Base-by-base conservation (phyloP, 2,329 filamentous ascomycete genomes). In the Phoma sp. region DNA sequence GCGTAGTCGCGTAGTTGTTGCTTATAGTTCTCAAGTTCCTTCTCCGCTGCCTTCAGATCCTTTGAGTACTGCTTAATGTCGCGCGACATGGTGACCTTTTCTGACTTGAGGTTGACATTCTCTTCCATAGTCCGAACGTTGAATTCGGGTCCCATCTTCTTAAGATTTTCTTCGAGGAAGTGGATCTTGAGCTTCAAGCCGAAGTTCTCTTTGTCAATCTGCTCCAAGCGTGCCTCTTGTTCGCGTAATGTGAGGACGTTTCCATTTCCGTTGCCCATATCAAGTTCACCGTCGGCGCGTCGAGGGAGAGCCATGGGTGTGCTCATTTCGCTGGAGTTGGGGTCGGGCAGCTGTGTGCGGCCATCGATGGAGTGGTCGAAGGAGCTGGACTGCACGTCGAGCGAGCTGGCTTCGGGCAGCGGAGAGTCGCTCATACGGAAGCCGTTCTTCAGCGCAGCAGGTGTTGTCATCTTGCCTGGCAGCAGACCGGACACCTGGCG, bases 61-160 rank as follows among this genome's bases (percentile, higher is more conserved):
- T 96, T 98, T 72, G 90, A 90, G 78, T 93, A 95, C 61, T 87
- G 87, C 63, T 89, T 86, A 14, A 99, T 82, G 66, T 99, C 95
- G 56, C 88, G 86, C 71, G 95, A 88, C 85, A 98, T 89, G 0
- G 91, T 93, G 56, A 96, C 86, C 70, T 91, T 91, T 76, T 95
- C 89, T 54, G 96, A 92, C 75, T 98, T 98, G 49, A 99, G 85
- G 62, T 96, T 93, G 4, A 95, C 96, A 71, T 99, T 99, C 76
- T 99, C 95, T 71, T 90, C 91, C 25, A 99, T 79, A 3, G 93
- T 91, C 27, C 87, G 86, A 73, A 96, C 89, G 67, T 93, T 96
- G 79, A 93, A 95, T 50, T 93, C 91, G 7, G 91, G 92, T 0
- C 93, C 93, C 49, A 89, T 86, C 73, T 96, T 96, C 47, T 88